A percentile compares a stretch with the other conserved stretches of the same genome.
These are phyloP conservation scores for Ustilago vetiveriae DNA, from an alignment of 1,284 basidiomycete species.

Conservation along the genomic window DNA sequence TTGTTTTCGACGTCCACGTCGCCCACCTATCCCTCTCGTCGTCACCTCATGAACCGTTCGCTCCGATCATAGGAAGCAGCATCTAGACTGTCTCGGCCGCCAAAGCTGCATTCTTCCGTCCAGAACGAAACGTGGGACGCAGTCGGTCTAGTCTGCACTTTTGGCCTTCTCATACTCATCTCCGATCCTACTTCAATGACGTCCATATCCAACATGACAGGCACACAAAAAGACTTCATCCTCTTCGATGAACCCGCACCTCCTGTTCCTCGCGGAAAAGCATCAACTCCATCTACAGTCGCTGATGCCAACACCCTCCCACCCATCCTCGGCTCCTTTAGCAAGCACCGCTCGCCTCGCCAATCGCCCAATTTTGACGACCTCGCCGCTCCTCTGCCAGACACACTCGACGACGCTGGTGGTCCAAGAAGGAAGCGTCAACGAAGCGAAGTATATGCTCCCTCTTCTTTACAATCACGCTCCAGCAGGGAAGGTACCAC, in stretches of 20 bases:
- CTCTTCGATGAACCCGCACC: slow-evolving; percentile 54
- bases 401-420: slow-evolving; percentile 20
- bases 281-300: slow-evolving; percentile 5
- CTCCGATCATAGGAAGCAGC: neutral
- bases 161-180: too few relatives aligned
- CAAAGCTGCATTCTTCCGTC: slow-evolving; percentile 93
- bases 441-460: slow-evolving; percentile 32
- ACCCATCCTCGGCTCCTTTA: slow-evolving; percentile 21
- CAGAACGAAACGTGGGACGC: too few relatives aligned
- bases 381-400: slow-evolving; percentile 16
- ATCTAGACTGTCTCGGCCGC: slow-evolving; percentile 71
- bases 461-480: slow-evolving; percentile 11
- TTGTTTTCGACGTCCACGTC: neutral
- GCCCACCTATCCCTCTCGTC: too few relatives aligned
- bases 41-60: too few relatives aligned
- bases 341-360: slow-evolving; percentile 39
- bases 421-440: slow-evolving; percentile 48
- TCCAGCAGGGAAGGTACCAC: slow-evolving; percentile 27
- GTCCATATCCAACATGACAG: slow-evolving; percentile 15
- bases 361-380: slow-evolving; percentile 49
- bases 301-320: too few relatives aligned
- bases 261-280: neutral
- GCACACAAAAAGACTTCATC: slow-evolving; percentile 48
- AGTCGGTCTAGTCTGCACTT: too few relatives aligned
- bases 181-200: neutral